Evolutionary conservation across 2,329 filamentous ascomycete genomes (phyloP).

Genomic region (Colletotrichum horii): DNA sequence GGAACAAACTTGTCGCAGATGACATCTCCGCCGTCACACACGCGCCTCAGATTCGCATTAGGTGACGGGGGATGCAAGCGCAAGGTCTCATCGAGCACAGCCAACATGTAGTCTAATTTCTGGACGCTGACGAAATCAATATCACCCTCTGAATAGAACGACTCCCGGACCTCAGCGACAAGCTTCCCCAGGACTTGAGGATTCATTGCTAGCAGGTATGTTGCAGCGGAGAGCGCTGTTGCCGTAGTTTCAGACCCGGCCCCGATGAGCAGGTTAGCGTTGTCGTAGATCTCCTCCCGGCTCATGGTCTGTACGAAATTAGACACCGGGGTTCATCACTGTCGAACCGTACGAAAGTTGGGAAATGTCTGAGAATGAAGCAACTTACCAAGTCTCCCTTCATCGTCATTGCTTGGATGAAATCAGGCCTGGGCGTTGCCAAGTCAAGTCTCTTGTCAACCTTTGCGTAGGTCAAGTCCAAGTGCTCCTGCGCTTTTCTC

Average conservation of each 20-base stretch:
- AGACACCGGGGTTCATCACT: not conserved
- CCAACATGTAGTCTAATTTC: conserved; percentile 36
- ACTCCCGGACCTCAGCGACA: conserved; percentile 36
- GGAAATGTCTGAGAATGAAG: not conserved
- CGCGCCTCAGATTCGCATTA: conserved; percentile 28
- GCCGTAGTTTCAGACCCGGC: not conserved
- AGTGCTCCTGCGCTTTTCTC: not conserved
- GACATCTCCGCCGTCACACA: conserved; percentile 33
- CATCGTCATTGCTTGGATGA: not conserved
- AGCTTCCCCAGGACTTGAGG: conserved; percentile 23
- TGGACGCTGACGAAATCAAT: conserved; percentile 32
- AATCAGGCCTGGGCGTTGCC: not conserved
- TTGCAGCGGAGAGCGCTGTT: not conserved
- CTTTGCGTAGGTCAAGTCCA: not conserved
- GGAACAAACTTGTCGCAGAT: conserved; percentile 35
- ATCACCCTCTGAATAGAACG: conserved; percentile 33
- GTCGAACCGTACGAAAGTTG: not conserved
- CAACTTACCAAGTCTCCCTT: not conserved
- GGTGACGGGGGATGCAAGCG: conserved; percentile 37
- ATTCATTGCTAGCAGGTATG: not conserved
- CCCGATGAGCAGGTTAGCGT: conserved; percentile 25
- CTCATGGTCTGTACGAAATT: not conserved
- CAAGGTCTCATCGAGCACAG: conserved; percentile 40
- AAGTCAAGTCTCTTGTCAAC: not conserved
- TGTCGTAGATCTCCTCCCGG: conserved; percentile 12